Conservation (phyloP, 164 flowering plant species). For the Saururus chinensis region DNA sequence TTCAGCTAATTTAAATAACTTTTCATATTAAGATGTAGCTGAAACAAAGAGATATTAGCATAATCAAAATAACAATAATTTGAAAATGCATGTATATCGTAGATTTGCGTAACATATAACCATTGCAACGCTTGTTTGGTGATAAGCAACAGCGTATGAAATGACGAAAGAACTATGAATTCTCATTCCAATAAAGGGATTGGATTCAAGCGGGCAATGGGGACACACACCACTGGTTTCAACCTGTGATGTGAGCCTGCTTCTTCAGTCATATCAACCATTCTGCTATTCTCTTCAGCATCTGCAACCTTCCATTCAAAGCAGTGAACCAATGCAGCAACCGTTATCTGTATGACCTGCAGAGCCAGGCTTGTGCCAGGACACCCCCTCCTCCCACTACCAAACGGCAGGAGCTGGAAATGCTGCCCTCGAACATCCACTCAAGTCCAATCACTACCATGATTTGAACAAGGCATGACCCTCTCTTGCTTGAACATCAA, state of each 20-base stretch:
- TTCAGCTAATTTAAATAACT: no score
- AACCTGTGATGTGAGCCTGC: conserved; percentile 28
- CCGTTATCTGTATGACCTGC: conserved; percentile 15
- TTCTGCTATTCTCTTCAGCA: not conserved
- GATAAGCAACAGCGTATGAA: no score
- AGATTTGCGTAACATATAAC: no score
- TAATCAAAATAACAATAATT: no score
- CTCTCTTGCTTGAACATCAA: conserved; percentile 48
- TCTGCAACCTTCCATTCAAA: conserved; percentile 39
- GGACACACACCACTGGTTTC: conserved; percentile 15
- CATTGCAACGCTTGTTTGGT: no score
- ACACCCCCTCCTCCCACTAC: conserved; percentile 47
- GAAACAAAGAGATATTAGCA: no score
- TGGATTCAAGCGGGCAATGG: conserved; percentile 9
- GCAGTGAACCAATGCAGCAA: conserved; percentile 40
- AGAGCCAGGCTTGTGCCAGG: conserved; percentile 34
- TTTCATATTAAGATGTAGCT: no score
- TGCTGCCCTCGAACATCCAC: conserved; percentile 29
- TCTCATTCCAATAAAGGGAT: conserved; percentile 7
- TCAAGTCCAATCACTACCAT: conserved; percentile 8
- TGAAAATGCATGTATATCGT: no score
- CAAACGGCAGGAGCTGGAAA: conserved; percentile 41
- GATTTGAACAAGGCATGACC: conserved; percentile 26
- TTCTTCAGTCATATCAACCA: conserved; percentile 30
- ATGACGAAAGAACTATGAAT: no score